Conservation (phyloP, 441 rosid species). For the Omphalea diandra region DNA sequence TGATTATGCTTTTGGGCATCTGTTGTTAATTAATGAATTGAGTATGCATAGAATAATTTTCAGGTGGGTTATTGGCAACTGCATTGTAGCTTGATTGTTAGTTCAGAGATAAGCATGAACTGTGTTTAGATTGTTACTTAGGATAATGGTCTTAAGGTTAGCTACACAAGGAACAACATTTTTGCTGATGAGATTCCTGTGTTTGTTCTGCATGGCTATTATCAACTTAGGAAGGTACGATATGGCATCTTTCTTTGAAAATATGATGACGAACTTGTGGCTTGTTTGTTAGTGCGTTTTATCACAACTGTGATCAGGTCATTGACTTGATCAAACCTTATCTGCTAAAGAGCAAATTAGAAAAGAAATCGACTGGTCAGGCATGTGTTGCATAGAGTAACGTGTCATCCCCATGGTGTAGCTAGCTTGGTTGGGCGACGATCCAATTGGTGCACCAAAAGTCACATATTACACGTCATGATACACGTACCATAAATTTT, state of each 20-base stretch:
- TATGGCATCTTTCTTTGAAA: slow-evolving; percentile 5
- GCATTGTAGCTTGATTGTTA: not conserved
- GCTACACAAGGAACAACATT: not conserved
- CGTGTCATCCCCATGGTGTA: slow-evolving; percentile 28
- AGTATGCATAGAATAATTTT: not conserved
- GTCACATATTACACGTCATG: slow-evolving; percentile 8
- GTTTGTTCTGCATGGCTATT: slow-evolving; percentile 21
- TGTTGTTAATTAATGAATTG: not conserved
- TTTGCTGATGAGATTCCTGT: not conserved
- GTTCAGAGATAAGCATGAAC: not conserved
- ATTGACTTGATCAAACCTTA: slow-evolving; percentile 22
- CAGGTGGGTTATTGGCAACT: not conserved
- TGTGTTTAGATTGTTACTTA: not conserved
- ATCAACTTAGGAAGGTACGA: slow-evolving; percentile 1
- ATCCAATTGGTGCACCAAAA: slow-evolving; percentile 24
- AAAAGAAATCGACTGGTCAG: not conserved
- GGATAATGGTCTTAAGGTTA: not conserved
- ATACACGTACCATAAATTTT: not conserved
- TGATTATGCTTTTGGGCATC: not conserved
- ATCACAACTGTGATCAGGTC: slow-evolving; percentile 16
- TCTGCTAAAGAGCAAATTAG: slow-evolving; percentile 14
- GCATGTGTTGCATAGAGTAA: slow-evolving; percentile 3
- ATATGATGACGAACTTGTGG: not conserved
- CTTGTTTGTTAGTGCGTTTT: slow-evolving; percentile 28
- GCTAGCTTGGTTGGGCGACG: slow-evolving; percentile 18